Evolutionary conservation across 495 filamentous ascomycete genomes (phyloP).

Genomic region (Emericellopsis terricola): DNA sequence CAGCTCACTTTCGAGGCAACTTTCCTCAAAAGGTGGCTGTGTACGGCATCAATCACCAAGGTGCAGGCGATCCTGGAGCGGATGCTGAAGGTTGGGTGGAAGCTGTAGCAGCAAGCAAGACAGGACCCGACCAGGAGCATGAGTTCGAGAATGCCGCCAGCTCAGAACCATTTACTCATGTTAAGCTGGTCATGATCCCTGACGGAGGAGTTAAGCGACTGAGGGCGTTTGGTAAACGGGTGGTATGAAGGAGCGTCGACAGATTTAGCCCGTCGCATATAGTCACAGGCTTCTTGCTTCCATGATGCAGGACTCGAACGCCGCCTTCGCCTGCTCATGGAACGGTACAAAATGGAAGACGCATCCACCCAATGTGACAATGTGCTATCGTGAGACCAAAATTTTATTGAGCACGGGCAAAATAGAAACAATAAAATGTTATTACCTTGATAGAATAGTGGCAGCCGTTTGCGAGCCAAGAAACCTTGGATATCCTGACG

Average conservation of each 20-base stretch:
- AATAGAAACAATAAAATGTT: too few species aligned
- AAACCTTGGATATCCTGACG: too few species aligned
- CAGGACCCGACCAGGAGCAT: slow-evolving; percentile 71
- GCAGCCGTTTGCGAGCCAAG: too few species aligned
- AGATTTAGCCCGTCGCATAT: too few species aligned
- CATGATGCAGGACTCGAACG: too few species aligned
- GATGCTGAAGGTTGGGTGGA: slow-evolving; percentile 53
- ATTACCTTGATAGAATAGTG: too few species aligned
- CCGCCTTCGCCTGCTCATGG: background rate
- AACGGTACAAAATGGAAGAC: too few species aligned
- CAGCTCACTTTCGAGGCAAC: slow-evolving; percentile 79
- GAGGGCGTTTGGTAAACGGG: slow-evolving; percentile 57
- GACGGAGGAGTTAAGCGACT: slow-evolving; percentile 86
- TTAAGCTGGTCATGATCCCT: slow-evolving; percentile 80
- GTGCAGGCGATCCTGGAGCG: slow-evolving; percentile 31
- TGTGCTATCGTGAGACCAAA: too few species aligned
- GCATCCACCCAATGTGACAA: too few species aligned
- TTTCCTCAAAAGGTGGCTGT: slow-evolving; percentile 64
- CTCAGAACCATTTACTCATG: slow-evolving; percentile 49
- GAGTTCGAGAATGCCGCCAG: slow-evolving; percentile 36
- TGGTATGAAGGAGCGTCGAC: slow-evolving; percentile 17
- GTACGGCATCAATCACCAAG: slow-evolving; percentile 40
- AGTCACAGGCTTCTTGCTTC: too few species aligned
- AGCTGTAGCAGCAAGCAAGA: slow-evolving; percentile 46
- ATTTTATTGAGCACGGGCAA: too few species aligned